Conservation (phyloP, 768 basidiomycete genomes). For the Kondoa malvinella region DNA sequence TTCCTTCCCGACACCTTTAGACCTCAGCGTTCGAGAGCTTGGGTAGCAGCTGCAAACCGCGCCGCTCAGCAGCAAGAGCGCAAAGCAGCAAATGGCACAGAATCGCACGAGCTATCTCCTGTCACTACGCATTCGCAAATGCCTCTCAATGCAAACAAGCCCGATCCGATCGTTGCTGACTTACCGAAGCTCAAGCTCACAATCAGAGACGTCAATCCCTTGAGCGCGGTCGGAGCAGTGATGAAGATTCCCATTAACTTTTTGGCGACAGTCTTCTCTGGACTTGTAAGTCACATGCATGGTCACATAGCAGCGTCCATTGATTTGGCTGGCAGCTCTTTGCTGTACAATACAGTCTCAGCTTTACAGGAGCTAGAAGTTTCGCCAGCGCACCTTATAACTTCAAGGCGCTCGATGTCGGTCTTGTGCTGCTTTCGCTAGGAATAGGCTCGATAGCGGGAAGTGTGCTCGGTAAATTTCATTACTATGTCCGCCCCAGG, state of each 20-base stretch:
- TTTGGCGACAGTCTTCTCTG: background rate
- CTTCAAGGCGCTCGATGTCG: background rate
- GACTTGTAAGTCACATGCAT: background rate
- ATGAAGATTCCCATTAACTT: background rate
- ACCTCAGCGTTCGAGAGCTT: slow-evolving; percentile 1
- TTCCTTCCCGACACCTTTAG: slow-evolving; percentile 7
- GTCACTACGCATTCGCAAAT: background rate
- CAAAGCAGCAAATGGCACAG: background rate
- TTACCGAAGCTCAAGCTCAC: slow-evolving; percentile 2
- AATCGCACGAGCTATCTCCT: background rate
- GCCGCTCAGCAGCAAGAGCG: slow-evolving; percentile 6
- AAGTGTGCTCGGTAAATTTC: background rate
- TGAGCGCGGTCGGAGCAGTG: slow-evolving; percentile 2
- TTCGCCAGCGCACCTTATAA: slow-evolving; percentile 1
- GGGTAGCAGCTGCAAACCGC: background rate
- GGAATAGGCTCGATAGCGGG: background rate
- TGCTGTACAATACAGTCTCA: slow-evolving; percentile 3
- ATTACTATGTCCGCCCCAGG: background rate
- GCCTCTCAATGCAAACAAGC: background rate
- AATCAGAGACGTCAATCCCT: slow-evolving; percentile 2
- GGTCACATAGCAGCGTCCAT: background rate
- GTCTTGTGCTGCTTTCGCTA: background rate
- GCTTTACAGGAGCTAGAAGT: background rate
- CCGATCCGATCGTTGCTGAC: background rate
- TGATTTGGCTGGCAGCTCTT: background rate